phyloP scores from a whole-genome alignment of 768 basidiomycete genomes.

The Trametes meyenii region DNA sequence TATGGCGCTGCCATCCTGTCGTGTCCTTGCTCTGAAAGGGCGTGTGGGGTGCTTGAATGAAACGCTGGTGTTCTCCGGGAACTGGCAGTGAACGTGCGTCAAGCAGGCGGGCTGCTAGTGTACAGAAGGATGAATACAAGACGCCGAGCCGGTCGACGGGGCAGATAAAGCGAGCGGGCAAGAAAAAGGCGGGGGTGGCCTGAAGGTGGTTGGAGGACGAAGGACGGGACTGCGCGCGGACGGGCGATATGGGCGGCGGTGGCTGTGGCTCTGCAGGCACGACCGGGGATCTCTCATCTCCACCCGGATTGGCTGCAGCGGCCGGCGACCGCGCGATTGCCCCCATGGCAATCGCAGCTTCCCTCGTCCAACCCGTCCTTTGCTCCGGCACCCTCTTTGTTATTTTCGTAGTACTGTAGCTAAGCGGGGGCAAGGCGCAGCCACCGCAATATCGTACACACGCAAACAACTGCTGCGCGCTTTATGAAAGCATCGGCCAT shows the following conservation, averaged over 20 bases:
- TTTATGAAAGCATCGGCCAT: not conserved
- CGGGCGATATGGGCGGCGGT: constrained; percentile 8
- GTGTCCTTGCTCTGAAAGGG: constrained; percentile 4
- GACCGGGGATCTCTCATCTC: not conserved
- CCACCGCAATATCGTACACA: not conserved
- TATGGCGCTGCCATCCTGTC: constrained; percentile 21
- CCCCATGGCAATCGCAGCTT: constrained; percentile 18
- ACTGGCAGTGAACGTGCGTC: constrained; percentile 17
- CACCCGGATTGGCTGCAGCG: too few relatives aligned
- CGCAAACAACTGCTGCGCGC: constrained; percentile 9
- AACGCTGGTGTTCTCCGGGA: constrained; percentile 13
- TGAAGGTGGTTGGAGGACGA: constrained; percentile 15
- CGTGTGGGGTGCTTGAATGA: not conserved
- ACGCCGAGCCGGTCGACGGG: constrained; percentile 35
- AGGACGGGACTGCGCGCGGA: constrained; percentile 8
- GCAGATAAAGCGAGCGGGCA: constrained; percentile 7
- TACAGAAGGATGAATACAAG: constrained; percentile 23
- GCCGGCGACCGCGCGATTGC: constrained; percentile 8
- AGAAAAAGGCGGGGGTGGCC: constrained; percentile 15
- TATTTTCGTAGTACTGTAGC: not conserved
- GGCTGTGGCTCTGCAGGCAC: constrained; percentile 18
- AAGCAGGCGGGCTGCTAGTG: constrained; percentile 24
- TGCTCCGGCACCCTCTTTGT: constrained; percentile 8
- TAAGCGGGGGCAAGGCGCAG: not conserved
- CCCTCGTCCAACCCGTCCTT: not conserved